phyloP scores from a whole-genome alignment of 495 filamentous ascomycete genomes.

The Daldinia decipiens region DNA sequence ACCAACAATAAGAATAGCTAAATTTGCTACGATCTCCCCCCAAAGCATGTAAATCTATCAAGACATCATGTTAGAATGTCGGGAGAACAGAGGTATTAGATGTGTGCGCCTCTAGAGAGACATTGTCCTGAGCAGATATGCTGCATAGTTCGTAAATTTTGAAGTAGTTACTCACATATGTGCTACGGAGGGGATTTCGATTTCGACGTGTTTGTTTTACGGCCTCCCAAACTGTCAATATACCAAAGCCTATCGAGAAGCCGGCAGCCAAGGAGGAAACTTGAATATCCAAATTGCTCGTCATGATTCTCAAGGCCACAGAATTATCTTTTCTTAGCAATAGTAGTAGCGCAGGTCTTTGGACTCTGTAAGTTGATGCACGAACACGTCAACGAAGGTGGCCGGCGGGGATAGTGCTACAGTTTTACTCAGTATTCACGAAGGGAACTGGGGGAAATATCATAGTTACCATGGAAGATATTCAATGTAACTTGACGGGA shows the following conservation, averaged over 20 bases:
- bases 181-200: conserved; percentile 45
- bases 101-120: background rate
- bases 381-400: background rate
- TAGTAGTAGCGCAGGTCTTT: background rate
- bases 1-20: conserved; percentile 51
- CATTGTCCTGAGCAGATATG: background rate
- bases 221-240: conserved; percentile 55
- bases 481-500: background rate
- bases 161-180: conserved; percentile 28
- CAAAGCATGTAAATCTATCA: conserved; percentile 56
- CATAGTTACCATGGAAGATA: background rate
- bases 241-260: conserved; percentile 56
- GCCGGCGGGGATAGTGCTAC: background rate
- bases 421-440: background rate
- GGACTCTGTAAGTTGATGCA: background rate
- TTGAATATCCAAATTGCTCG: conserved; percentile 10
- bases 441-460: background rate
- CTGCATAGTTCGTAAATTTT: background rate
- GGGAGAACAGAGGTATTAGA: background rate
- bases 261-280: conserved; percentile 53
- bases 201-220: conserved; percentile 48
- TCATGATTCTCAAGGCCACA: background rate
- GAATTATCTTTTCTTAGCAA: background rate
- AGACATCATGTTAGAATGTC: conserved; percentile 22
- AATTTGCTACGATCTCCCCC: conserved; percentile 54